Percentiles rank a stretch among this genome's conserved stretches.
Conservation (phyloP, 2,329 filamentous ascomycete genomes). For the Aureobasidium vineae region DNA sequence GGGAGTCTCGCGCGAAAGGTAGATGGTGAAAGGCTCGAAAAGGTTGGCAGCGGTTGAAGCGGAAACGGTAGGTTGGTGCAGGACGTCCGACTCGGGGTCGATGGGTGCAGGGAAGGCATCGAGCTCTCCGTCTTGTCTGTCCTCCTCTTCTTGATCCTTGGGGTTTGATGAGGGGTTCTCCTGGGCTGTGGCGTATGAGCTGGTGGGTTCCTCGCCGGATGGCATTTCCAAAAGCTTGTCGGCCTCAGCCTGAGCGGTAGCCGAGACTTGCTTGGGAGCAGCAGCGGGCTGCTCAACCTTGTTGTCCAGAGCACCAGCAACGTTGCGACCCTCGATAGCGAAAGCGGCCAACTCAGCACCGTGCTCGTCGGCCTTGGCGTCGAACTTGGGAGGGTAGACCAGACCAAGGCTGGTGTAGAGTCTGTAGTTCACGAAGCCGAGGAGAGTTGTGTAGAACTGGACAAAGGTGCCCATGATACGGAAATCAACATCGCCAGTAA, state of each 20-base stretch:
- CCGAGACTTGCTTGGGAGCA: slow-evolving; percentile 33
- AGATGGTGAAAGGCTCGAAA: slow-evolving; percentile 87
- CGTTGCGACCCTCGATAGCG: slow-evolving; percentile 71
- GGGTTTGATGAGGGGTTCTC: slow-evolving; percentile 46
- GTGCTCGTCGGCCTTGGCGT: slow-evolving; percentile 79
- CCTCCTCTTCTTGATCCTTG: slow-evolving; percentile 38
- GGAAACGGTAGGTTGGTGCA: slow-evolving; percentile 69
- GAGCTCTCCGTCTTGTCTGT: slow-evolving; percentile 54
- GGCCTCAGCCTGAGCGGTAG: slow-evolving; percentile 50
- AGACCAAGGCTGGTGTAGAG: slow-evolving; percentile 88
- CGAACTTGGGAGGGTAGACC: slow-evolving; percentile 95
- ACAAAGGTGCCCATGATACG: slow-evolving; percentile 99
- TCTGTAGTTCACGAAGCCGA: slow-evolving; percentile 94
- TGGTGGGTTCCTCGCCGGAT: slow-evolving; percentile 26
- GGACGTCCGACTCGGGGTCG: slow-evolving; percentile 77
- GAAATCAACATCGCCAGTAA: slow-evolving; percentile 94
- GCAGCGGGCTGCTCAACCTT: slow-evolving; percentile 32
- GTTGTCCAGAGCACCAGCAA: slow-evolving; percentile 33
- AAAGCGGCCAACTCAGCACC: slow-evolving; percentile 90
- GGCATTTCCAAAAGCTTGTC: slow-evolving; percentile 43
- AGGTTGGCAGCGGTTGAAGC: slow-evolving; percentile 68
- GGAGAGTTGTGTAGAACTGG: slow-evolving; percentile 95
- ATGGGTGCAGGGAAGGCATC: slow-evolving; percentile 83
- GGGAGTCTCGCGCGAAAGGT: slow-evolving; percentile 89
- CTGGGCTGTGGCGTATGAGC: slow-evolving; percentile 33